A percentile compares a stretch with the other conserved stretches of the same genome.
phyloP scores from a whole-genome alignment of 2,329 filamentous ascomycete species.

The Curvularia verruculosa region DNA sequence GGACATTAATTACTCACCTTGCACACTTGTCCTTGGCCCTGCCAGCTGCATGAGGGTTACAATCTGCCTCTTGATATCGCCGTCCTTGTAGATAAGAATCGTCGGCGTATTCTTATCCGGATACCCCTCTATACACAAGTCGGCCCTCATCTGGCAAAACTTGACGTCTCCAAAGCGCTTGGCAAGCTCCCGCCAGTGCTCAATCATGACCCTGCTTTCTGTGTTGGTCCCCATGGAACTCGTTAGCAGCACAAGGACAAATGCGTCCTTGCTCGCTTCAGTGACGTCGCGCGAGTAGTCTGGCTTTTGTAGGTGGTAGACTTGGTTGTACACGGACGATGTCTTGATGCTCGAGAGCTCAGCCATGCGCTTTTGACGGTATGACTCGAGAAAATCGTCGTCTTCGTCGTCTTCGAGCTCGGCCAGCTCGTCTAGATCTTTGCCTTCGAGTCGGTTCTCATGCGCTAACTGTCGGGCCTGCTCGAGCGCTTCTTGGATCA shows the following conservation, averaged over 20 bases:
- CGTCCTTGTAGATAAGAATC: constrained; percentile 88
- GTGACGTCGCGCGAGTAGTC: constrained; percentile 93
- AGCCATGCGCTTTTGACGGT: constrained; percentile 82
- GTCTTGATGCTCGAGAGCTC: constrained; percentile 78
- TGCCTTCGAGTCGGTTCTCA: constrained; percentile 91
- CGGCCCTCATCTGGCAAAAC: constrained; percentile 92
- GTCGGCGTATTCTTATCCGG: constrained; percentile 95
- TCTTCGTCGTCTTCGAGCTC: constrained; percentile 96
- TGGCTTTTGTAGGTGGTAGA: constrained; percentile 92
- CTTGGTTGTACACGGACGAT: constrained; percentile 82
- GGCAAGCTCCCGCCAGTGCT: constrained; percentile 86
- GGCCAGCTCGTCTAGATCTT: constrained; percentile 90
- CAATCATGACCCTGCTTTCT: constrained; percentile 81
- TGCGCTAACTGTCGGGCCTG: constrained; percentile 84
- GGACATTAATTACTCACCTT: too few relatives aligned
- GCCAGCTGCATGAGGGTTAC: constrained; percentile 84
- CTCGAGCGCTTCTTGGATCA: constrained; percentile 91
- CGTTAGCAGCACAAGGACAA: constrained; percentile 78
- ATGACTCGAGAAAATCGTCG: constrained; percentile 85
- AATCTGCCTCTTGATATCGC: constrained; percentile 88
- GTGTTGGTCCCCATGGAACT: constrained; percentile 78
- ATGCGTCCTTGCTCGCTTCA: constrained; percentile 76
- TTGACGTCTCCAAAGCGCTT: constrained; percentile 90
- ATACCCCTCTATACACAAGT: constrained; percentile 95
- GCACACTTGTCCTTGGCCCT: constrained; percentile 55